These are phyloP conservation scores for Neophaeococcomyces mojaviensis DNA, from an alignment of 2,329 filamentous ascomycete genomes.

Conservation along the genomic window DNA sequence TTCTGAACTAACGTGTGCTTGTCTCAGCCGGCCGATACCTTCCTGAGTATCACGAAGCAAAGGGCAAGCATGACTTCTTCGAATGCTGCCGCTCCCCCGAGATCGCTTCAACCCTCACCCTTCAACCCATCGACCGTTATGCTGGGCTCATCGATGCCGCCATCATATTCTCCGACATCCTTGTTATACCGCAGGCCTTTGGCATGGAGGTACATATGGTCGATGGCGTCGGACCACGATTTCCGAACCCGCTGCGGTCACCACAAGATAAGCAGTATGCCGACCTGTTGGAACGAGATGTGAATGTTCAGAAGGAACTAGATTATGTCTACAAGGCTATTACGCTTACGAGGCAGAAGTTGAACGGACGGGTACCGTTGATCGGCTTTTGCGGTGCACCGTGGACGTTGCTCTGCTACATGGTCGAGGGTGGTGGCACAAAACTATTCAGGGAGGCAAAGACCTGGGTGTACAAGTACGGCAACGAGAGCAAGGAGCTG, in stretches of 20 bases:
- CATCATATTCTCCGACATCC: conserved; percentile 98
- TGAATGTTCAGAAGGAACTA: conserved; percentile 78
- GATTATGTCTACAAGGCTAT: conserved; percentile 96
- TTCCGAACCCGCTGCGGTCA: conserved; percentile 71
- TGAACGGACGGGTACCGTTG: conserved; percentile 79
- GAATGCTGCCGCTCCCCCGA: conserved; percentile 92
- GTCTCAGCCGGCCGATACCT: conserved; percentile 81
- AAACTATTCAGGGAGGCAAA: conserved; percentile 93
- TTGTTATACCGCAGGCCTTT: conserved; percentile 95
- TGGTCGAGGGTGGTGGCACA: conserved; percentile 94
- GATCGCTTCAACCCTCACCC: conserved; percentile 83
- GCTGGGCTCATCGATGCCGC: conserved; percentile 86
- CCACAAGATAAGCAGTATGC: conserved; percentile 79
- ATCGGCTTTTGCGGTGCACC: conserved; percentile 96
- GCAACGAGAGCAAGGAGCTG: conserved; percentile 69
- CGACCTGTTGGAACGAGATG: conserved; percentile 64
- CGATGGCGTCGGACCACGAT: conserved; percentile 92
- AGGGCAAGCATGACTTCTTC: conserved; percentile 88
- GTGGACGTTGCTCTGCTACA: conserved; percentile 96
- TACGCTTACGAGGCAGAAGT: conserved; percentile 78
- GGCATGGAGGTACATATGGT: conserved; percentile 99
- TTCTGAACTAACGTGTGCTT: not conserved
- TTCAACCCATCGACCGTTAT: conserved; percentile 91
- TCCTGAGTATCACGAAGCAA: conserved; percentile 94
- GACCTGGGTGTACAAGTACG: conserved; percentile 92